Evolutionary conservation across 192 early-diverging fungal genomes (phyloP), one percentile per base, ranked within the genome.

Genomic region (Backusella psychrophila): DNA sequence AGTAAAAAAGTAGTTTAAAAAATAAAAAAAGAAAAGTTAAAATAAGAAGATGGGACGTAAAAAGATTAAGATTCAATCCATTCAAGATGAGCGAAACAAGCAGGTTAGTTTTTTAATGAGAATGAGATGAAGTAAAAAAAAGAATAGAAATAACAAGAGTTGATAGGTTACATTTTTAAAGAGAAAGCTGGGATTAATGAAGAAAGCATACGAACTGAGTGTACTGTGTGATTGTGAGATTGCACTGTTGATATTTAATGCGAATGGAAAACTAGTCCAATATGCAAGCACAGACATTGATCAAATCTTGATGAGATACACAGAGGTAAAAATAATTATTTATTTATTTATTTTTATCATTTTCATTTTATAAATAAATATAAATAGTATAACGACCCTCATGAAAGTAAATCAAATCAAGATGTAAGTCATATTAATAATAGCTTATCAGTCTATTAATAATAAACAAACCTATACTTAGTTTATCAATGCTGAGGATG

Each of bases 191-290:
- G 97, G 97, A 14, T 86, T 98, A 73, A 94, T 98, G 90, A 98
- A 98, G 83, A 98, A 98, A 84, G 96, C 97, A 0, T 95, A 96
- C 84, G 97, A 98, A 81, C 90, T 98, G 31, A 92, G 90, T 71
- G 95, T 98, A 3, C 85, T 98, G 8, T 98, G 97, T 88, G 95
- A 94, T 81, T 96, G 95, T 87, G 94, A 98, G 80, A 95, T 98
- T 38, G 96, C 93, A 6, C 87, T 98, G 14, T 93, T 98, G 66
- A 96, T 98, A 78, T 97, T 98, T 86, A 96, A 93, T 83, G 91
- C 88, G 23, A 95, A 94, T 75, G 93, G 95, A 85, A 98, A 98
- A 80, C 85, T 99, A 9, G 93, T 96, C 42, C 95, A 98, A 82
- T 99, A 96, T 81, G 91, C 96, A 1, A 93, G 91, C 33, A 92